Conservation (phyloP, 2,329 filamentous ascomycete species). For the Coleophoma cylindrospora region DNA sequence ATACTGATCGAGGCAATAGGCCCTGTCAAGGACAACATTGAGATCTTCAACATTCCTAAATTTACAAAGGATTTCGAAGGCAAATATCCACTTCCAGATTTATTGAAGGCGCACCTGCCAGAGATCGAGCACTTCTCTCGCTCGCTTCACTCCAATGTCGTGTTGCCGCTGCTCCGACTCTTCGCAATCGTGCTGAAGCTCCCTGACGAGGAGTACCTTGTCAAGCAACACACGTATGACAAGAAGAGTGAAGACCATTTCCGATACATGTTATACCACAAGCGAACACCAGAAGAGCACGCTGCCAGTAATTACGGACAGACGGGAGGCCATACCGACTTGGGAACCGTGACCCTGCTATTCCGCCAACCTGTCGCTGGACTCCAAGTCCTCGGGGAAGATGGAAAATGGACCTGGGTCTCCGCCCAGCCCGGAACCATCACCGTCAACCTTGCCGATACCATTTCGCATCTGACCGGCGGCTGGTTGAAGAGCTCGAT, state of each 20-base stretch:
- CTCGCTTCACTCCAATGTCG: constrained; percentile 46
- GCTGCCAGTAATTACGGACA: constrained; percentile 38
- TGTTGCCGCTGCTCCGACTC: constrained; percentile 51
- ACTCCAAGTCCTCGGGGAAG: constrained; percentile 47
- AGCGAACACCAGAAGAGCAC: constrained; percentile 42
- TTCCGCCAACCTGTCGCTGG: constrained; percentile 55
- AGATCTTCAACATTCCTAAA: constrained; percentile 57
- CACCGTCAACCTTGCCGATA: constrained; percentile 46
- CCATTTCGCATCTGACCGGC: constrained; percentile 41
- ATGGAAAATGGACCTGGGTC: constrained; percentile 45
- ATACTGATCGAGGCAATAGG: too few species aligned
- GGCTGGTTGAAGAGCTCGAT: constrained; percentile 39
- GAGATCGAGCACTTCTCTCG: constrained; percentile 49
- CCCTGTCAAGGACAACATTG: constrained; percentile 40
- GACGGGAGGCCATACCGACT: constrained; percentile 47
- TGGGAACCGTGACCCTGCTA: constrained; percentile 50
- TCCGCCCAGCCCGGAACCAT: constrained; percentile 43
- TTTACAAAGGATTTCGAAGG: constrained; percentile 43
- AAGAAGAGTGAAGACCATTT: constrained; percentile 54
- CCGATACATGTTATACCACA: constrained; percentile 57
- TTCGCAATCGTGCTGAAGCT: constrained; percentile 58
- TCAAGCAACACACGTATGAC: constrained; percentile 51
- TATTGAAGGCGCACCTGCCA: constrained; percentile 41
- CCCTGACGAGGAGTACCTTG: constrained; percentile 51
- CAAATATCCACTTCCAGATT: constrained; percentile 33